Evolutionary conservation across 1,284 basidiomycete species (phyloP).

Genomic region (Amylostereum areolatum): DNA sequence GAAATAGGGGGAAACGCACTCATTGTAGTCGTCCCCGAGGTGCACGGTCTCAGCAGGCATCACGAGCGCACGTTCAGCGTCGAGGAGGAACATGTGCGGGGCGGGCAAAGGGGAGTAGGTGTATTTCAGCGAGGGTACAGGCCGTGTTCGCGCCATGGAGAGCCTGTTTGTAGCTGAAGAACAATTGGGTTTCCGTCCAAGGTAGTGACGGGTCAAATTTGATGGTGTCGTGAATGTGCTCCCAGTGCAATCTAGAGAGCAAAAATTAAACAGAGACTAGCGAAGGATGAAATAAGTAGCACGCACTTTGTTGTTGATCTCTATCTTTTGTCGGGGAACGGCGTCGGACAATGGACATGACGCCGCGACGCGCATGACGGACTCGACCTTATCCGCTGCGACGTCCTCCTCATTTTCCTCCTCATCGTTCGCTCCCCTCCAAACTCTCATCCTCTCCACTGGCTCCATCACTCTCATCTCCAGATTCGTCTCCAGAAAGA

Average conservation of each 20-base stretch:
- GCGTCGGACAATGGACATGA: constrained; percentile 79
- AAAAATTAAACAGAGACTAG: constrained; percentile 4
- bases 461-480: constrained; percentile 15
- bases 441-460: constrained; percentile 25
- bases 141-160: constrained; percentile 78
- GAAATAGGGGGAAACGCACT: constrained; percentile 28
- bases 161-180: constrained; percentile 88
- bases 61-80: constrained; percentile 25
- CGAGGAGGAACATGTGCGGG: constrained; percentile 68
- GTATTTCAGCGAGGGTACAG: constrained; percentile 66
- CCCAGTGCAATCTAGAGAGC: constrained; percentile 64
- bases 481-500: constrained; percentile 30
- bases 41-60: constrained; percentile 47
- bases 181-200: constrained; percentile 67
- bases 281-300: constrained; percentile 2
- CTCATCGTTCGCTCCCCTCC: constrained; percentile 17
- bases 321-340: constrained; percentile 75
- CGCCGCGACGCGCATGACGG: no score
- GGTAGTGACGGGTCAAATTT: constrained; percentile 70
- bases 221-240: constrained; percentile 75
- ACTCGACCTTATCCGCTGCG: constrained; percentile 63
- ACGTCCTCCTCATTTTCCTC: constrained; percentile 37
- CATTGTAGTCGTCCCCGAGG: constrained; percentile 64
- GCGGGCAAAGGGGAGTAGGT: constrained; percentile 84
- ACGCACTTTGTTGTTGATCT: constrained; percentile 75